Evolutionary conservation across 2,329 filamentous ascomycete species (phyloP), one percentile per base, ranked within the genome.

Genomic region (Colletotrichum tofieldiae): DNA sequence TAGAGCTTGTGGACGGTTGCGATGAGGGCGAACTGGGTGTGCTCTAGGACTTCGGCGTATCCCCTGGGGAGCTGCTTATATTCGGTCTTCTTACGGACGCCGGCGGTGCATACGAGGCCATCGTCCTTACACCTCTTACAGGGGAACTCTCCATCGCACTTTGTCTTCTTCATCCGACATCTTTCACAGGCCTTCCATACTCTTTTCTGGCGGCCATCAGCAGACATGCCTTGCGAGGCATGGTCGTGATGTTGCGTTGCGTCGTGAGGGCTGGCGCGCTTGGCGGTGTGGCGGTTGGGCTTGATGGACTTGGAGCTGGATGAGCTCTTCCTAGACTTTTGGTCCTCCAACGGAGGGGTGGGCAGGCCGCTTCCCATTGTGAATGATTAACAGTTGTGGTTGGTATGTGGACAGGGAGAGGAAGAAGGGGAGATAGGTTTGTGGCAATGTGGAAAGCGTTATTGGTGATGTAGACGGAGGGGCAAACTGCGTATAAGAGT

Each of bases 81-180:
- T 77, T 92, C 90, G 20, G 89, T 89, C 87, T 92, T 92, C 78
- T 91, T 92, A 73, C 90, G 84, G 18, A 89, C 87, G 9, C 90
- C 90, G 20, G 89, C 89, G 9, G 88, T 91, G 81, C 90, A 92
- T 26, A 92, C 88, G 9, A 91, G 83, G 20, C 89, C 89, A 73
- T 92, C 90, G 75, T 92, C 89, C 80, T 90, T 91, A 79, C 90
- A 92, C 76, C 90, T 84, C 81, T 92, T 91, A 79, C 90, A 92
- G 14, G 90, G 90, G 68, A 91, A 91, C 77, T 91, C 89, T 73
- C 90, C 90, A 75, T 92, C 89, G 77, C 90, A 92, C 89, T 92
- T 92, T 65, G 90, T 92, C 84, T 92, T 92, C 85, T 92, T 92
- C 89, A 91, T 91, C 75, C 90, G 84, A 83, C 90, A 92, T 75